Percentiles rank a stretch among this genome's conserved stretches.
These are phyloP conservation scores for Chlorophyllum brunneum DNA, from an alignment of 768 basidiomycete species.

Conservation along the genomic window DNA sequence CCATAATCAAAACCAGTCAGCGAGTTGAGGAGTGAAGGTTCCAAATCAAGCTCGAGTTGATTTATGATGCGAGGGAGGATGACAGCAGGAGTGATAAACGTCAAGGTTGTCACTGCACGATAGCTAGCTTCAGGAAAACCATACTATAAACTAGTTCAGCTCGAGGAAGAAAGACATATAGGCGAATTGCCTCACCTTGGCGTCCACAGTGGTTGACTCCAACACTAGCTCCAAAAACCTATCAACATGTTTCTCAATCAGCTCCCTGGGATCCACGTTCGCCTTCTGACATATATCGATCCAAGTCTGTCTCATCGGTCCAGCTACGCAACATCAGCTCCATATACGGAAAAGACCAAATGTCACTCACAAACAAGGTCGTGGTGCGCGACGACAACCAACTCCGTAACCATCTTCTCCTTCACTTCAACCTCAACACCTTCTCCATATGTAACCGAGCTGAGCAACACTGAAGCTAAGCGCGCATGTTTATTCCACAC, in stretches of 20 bases:
- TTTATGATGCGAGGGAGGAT: slow-evolving; percentile 69
- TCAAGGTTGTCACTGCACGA: slow-evolving; percentile 67
- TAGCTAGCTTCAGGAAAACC: slow-evolving; percentile 68
- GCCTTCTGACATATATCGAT: slow-evolving; percentile 78
- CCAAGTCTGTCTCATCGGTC: slow-evolving; percentile 63
- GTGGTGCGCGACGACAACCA: slow-evolving; percentile 75
- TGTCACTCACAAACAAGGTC: slow-evolving; percentile 49
- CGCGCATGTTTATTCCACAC: slow-evolving; percentile 47
- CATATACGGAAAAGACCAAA: slow-evolving; percentile 1
- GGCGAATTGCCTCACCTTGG: slow-evolving; percentile 36
- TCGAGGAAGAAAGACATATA: neutral
- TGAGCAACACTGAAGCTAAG: slow-evolving; percentile 49
- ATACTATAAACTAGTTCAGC: slow-evolving; percentile 22
- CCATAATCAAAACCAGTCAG: slow-evolving; percentile 73
- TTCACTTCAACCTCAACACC: slow-evolving; percentile 34
- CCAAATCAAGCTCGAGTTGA: slow-evolving; percentile 64
- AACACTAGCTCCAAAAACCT: slow-evolving; percentile 46
- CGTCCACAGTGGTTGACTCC: slow-evolving; percentile 38
- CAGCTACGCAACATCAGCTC: slow-evolving; percentile 28
- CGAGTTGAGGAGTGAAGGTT: slow-evolving; percentile 49
- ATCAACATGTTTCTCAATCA: slow-evolving; percentile 50
- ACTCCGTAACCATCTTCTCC: slow-evolving; percentile 47
- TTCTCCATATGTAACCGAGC: slow-evolving; percentile 44
- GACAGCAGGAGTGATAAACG: slow-evolving; percentile 71
- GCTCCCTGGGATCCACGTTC: slow-evolving; percentile 57